Conservation (phyloP, 768 basidiomycete genomes). For the Termitomyces eurrhizus region DNA sequence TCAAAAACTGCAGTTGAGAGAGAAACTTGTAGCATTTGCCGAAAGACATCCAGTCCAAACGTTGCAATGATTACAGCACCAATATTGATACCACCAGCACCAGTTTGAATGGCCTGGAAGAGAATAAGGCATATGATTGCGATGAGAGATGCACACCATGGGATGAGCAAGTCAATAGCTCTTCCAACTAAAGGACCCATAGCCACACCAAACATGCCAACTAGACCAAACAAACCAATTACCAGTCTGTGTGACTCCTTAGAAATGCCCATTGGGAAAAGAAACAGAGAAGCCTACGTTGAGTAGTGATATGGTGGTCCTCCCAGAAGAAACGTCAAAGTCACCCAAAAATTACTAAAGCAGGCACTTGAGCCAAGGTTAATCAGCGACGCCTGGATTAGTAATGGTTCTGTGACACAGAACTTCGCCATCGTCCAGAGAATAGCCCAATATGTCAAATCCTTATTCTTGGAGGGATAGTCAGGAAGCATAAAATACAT, state of each 20-base stretch:
- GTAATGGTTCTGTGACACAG: conserved; percentile 69
- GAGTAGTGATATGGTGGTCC: conserved; percentile 74
- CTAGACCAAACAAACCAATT: conserved; percentile 72
- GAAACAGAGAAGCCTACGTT: conserved; percentile 40
- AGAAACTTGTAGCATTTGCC: conserved; percentile 73
- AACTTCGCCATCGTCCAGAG: conserved; percentile 76
- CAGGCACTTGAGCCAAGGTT: conserved; percentile 58
- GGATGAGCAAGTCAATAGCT: conserved; percentile 64
- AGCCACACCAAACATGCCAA: conserved; percentile 69
- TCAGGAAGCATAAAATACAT: conserved; percentile 73
- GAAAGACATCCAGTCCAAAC: conserved; percentile 66
- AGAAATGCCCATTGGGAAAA: background rate
- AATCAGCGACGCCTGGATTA: conserved; percentile 66
- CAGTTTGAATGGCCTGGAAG: conserved; percentile 62
- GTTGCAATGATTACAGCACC: conserved; percentile 67
- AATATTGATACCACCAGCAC: conserved; percentile 65
- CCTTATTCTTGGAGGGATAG: conserved; percentile 71
- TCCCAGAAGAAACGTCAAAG: conserved; percentile 77
- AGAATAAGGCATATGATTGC: conserved; percentile 42
- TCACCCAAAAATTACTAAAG: conserved; percentile 64
- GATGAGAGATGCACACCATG: conserved; percentile 73
- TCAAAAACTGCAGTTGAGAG: conserved; percentile 58
- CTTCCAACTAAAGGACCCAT: conserved; percentile 70
- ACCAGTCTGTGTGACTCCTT: conserved; percentile 28
- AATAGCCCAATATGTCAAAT: conserved; percentile 64